Evolutionary conservation across 495 filamentous ascomycete genomes (phyloP).

Genomic region (Aeminium ludgeri): DNA sequence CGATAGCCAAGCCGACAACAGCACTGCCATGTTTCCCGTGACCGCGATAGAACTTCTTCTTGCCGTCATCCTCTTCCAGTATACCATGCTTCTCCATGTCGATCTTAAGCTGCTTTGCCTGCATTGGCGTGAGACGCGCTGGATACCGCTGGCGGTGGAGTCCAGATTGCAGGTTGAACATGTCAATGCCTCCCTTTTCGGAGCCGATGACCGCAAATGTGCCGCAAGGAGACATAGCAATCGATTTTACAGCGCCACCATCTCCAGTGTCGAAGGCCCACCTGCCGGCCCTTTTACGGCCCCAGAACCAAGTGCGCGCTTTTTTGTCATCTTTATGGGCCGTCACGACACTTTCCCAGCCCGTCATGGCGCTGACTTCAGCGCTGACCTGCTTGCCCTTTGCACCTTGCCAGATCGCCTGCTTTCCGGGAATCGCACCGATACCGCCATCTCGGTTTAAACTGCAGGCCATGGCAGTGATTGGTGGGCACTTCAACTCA

Average conservation of each 20-base stretch:
- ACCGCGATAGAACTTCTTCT: conserved; percentile 26
- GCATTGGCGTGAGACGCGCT: conserved; percentile 43
- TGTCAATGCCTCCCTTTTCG: conserved; percentile 60
- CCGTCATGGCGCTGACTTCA: conserved; percentile 51
- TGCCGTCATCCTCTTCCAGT: conserved; percentile 20
- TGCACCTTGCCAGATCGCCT: conserved; percentile 60
- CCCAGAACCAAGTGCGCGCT: conserved; percentile 96
- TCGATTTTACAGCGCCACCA: conserved; percentile 57
- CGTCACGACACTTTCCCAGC: conserved; percentile 93
- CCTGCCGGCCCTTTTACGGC: conserved; percentile 73
- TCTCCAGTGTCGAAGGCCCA: conserved; percentile 87
- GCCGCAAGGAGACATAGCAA: conserved; percentile 77
- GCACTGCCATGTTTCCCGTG: conserved; percentile 57
- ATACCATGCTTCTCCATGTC: conserved; percentile 30
- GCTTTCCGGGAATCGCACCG: conserved; percentile 51
- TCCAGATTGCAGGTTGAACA: conserved; percentile 95
- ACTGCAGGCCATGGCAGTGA: conserved; percentile 77
- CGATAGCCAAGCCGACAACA: conserved; percentile 71
- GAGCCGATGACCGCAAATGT: conserved; percentile 90
- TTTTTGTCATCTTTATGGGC: conserved; percentile 74
- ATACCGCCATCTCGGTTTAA: conserved; percentile 88
- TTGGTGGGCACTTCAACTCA: conserved; percentile 70
- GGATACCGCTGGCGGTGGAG: conserved; percentile 73
- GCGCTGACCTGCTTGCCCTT: conserved; percentile 36
- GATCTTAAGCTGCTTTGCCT: conserved; percentile 42